Conservation (phyloP, 305 asterid species). For the Fraxinus greggii region DNA sequence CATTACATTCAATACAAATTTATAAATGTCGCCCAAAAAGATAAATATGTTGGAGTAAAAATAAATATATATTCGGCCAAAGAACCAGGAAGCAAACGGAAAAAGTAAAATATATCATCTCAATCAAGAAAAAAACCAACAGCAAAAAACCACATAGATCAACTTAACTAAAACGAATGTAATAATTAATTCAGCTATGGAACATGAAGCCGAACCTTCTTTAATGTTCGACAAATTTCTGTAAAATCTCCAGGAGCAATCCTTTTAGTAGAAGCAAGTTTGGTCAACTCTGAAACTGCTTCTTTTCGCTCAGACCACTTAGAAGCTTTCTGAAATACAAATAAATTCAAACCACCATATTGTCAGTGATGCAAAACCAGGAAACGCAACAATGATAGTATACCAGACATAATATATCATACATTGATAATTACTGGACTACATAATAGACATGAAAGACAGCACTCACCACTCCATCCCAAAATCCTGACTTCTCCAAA, state of each 20-base stretch:
- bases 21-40: not conserved
- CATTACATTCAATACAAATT: not conserved
- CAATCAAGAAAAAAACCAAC: constrained; percentile 5
- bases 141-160: not conserved
- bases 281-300: constrained; percentile 92
- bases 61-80: not conserved
- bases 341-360: constrained; percentile 22
- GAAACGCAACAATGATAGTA: constrained; percentile 3
- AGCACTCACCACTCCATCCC: constrained; percentile 96
- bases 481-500: constrained; percentile 95
- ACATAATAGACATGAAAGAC: constrained; percentile 17
- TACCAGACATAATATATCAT: constrained; percentile 12
- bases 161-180: not conserved
- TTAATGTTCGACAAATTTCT: constrained; percentile 90
- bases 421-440: constrained; percentile 1
- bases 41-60: not conserved
- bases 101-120: not conserved
- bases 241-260: constrained; percentile 96
- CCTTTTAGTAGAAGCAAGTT: constrained; percentile 93
- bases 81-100: not conserved
- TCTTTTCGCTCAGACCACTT: constrained; percentile 99
- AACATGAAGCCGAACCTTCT: constrained; percentile 52
- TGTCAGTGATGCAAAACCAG: not conserved
- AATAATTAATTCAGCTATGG: not conserved
- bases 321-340: constrained; percentile 76